Base-by-base conservation (phyloP, 176 grass and related monocot genomes). In the Lolium multiflorum region DNA sequence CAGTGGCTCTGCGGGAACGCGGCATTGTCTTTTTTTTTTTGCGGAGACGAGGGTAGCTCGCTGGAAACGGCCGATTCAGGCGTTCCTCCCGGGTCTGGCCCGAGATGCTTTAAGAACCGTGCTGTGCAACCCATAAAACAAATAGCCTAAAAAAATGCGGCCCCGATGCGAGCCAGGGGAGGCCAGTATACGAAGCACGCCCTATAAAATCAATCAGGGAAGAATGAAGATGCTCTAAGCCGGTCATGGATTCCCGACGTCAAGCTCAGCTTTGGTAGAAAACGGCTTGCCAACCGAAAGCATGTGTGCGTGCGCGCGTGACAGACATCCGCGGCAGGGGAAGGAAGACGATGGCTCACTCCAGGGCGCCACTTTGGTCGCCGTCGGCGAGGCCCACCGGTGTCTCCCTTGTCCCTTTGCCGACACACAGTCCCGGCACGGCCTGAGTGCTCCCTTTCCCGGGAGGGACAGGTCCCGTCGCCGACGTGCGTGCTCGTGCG, bases 381-480 rank as follows among this genome's bases (percentile, higher is more conserved):
- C 49, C 78, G 77, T 59, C 11, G 74, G 10, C 80, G 56, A 78
- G 87, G 66, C 87, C 91, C 94, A 89, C 61, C 71, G 63, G 39
- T 86, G 81, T 80, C 87, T 15, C 77, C 20, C 89, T 14, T 91
- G 91, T 81, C 81, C 57, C 86, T 86, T 86, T 93, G 84, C 94
- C 89, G 94, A 93, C 94, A 93, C 87, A 93, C 91, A 81, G 9
- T 47, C 10, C 55, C 31, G 31, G 31, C 31, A 35, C 31, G 31
- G 31, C 31, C 71, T 75, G 7, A 31, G 81, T 37, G 3, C 60
- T 4, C 60, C 78, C 55, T 3, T 22, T 18, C 7, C 39, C 22
- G 15, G 78, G 22, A n/a, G 49, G 49, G 84, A 74, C 50, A 87
- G 67, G 28, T 66, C 63, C 61, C 89, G 7, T 76, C 58, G 71